Conservation (phyloP, 306 rosid species). For the Ziziphus jujuba region DNA sequence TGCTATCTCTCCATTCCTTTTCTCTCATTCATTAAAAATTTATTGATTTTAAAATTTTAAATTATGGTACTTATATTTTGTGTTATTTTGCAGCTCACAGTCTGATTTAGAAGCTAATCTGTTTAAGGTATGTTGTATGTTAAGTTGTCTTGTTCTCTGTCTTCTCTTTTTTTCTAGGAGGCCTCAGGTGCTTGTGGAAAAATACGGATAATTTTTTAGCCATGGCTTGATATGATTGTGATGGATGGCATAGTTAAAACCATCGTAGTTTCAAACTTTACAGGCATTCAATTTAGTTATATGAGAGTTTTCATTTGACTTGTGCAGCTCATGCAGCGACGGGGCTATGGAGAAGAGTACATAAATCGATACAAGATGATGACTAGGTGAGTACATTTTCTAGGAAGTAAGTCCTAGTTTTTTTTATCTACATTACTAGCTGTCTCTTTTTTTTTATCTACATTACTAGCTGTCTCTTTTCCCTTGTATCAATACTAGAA, state of each 20-base stretch:
- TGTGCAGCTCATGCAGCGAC: constrained; percentile 85
- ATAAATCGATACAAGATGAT: constrained; percentile 88
- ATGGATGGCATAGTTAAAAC: too few relatives aligned
- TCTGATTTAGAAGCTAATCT: constrained; percentile 85
- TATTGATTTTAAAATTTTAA: neutral
- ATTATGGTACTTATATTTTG: constrained; percentile 4
- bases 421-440: neutral
- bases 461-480: too few relatives aligned
- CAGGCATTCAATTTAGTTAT: constrained; percentile 18
- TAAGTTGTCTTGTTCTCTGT: neutral
- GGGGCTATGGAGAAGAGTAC: constrained; percentile 90
- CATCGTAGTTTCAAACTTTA: neutral
- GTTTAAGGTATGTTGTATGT: constrained; percentile 64
- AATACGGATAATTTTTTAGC: too few relatives aligned
- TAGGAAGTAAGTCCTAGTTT: neutral
- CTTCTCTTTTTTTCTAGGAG: neutral
- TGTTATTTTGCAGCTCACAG: constrained; percentile 66
- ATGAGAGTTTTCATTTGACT: constrained; percentile 26
- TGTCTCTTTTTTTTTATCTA: too few relatives aligned
- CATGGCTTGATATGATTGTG: too few relatives aligned
- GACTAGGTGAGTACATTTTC: constrained; percentile 58
- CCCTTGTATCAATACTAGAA: too few relatives aligned
- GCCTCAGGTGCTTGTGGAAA: neutral
- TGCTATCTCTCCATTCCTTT: constrained; percentile 27
- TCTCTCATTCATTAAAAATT: neutral